Percentiles rank a stretch among this genome's conserved stretches.
Conservation (phyloP, 2,329 filamentous ascomycete species). For the Ophiocordyceps sinensis region DNA sequence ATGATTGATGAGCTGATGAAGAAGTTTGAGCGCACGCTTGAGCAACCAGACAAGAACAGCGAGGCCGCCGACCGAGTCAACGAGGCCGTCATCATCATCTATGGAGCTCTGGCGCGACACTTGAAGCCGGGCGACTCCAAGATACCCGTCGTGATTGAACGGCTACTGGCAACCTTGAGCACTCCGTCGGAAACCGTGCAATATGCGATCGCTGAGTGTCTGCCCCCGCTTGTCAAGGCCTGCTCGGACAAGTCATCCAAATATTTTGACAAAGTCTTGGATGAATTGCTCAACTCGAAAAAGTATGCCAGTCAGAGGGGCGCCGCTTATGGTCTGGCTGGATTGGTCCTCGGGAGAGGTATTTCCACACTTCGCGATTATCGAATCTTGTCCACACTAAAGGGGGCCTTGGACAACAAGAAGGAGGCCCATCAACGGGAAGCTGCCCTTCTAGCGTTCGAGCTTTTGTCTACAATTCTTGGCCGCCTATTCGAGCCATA, state of each 20-base stretch:
- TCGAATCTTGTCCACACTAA: slow-evolving; percentile 70
- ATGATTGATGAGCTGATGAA: slow-evolving; percentile 85
- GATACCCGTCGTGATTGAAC: slow-evolving; percentile 74
- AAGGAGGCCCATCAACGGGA: slow-evolving; percentile 83
- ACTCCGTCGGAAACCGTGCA: slow-evolving; percentile 96
- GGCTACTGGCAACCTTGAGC: slow-evolving; percentile 72
- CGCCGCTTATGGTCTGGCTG: slow-evolving; percentile 86
- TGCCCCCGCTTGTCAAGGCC: slow-evolving; percentile 78
- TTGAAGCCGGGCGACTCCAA: slow-evolving; percentile 73
- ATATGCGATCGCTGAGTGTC: slow-evolving; percentile 86
- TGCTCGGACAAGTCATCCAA: slow-evolving; percentile 63
- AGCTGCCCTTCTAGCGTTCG: slow-evolving; percentile 78
- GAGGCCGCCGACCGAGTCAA: slow-evolving; percentile 80
- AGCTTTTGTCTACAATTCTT: slow-evolving; percentile 74
- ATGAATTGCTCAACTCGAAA: slow-evolving; percentile 73
- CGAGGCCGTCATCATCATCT: slow-evolving; percentile 94
- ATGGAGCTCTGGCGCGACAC: slow-evolving; percentile 84
- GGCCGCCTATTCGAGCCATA: slow-evolving; percentile 91
- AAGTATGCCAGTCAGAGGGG: slow-evolving; percentile 87
- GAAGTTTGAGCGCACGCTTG: slow-evolving; percentile 78
- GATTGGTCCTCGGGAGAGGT: slow-evolving; percentile 78
- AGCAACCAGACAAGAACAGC: slow-evolving; percentile 67
- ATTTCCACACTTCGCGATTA: slow-evolving; percentile 70
- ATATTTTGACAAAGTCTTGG: slow-evolving; percentile 69
- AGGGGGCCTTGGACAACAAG: slow-evolving; percentile 81